Evolutionary conservation across 2,329 filamentous ascomycete genomes (phyloP).

Genomic region (Metarhizium brunneum): DNA sequence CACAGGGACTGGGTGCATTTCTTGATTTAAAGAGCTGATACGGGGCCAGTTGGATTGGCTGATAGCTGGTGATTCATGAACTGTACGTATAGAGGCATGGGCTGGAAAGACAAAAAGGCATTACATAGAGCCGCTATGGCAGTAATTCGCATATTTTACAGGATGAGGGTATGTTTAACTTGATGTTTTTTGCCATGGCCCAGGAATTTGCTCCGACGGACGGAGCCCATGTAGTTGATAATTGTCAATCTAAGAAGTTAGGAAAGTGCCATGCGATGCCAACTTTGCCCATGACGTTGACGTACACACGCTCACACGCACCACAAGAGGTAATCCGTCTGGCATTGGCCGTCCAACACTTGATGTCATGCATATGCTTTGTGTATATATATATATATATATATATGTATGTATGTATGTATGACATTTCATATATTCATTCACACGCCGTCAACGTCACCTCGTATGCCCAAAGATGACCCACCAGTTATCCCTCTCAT

Average conservation of each 20-base stretch:
- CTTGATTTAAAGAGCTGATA: neutral
- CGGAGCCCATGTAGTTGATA: no score
- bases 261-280: no score
- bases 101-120: slow-evolving; percentile 1
- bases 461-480: slow-evolving; percentile 44
- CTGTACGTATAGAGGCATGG: slow-evolving; percentile 1
- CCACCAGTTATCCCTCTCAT: slow-evolving; percentile 99
- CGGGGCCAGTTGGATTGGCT: neutral
- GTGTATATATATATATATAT: neutral
- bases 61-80: neutral
- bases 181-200: neutral
- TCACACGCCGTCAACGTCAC: neutral
- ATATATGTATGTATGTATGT: neutral
- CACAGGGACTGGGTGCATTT: neutral
- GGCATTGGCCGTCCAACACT: no score
- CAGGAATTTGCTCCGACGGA: no score
- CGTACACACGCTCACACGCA: no score
- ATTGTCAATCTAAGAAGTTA: no score
- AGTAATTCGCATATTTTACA: neutral
- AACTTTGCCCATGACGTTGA: no score
- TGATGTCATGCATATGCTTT: no score
- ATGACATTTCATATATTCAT: neutral
- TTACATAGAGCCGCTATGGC: neutral
- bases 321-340: neutral
- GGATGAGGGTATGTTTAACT: neutral